These are phyloP conservation scores for Eutrema salsugineum DNA, from an alignment of 441 rosid genomes.

Conservation along the genomic window DNA sequence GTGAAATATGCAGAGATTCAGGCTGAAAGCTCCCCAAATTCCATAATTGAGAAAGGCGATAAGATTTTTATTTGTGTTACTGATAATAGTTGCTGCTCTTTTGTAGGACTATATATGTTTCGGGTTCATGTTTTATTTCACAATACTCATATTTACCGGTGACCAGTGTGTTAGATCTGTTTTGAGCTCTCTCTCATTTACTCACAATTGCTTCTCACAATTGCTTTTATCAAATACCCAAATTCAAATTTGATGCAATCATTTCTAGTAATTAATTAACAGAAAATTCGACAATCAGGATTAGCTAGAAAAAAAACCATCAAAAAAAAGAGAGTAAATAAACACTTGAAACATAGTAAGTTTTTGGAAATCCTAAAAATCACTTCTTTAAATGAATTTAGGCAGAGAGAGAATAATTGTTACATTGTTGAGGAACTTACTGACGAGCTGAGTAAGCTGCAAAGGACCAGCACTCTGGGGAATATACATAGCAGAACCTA, in stretches of 20 bases:
- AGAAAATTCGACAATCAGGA: neutral
- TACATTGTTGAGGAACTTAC: slow-evolving; percentile 79
- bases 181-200: neutral
- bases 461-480: slow-evolving; percentile 87
- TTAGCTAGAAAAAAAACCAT: too few relatives aligned
- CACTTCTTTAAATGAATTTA: neutral
- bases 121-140: slow-evolving; percentile 32
- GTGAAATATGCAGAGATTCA: slow-evolving; percentile 93
- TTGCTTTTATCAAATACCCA: neutral
- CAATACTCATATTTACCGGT: slow-evolving; percentile 3
- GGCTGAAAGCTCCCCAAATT: slow-evolving; percentile 35
- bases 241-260: neutral
- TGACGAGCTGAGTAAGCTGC: slow-evolving; percentile 88
- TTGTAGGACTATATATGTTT: slow-evolving; percentile 45
- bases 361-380: neutral
- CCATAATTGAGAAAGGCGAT: slow-evolving; percentile 25
- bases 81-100: slow-evolving; percentile 37
- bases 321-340: neutral
- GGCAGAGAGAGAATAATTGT: neutral
- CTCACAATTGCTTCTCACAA: neutral
- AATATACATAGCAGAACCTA: slow-evolving; percentile 78
- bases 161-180: slow-evolving; percentile 28
- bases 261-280: neutral
- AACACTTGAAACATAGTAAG: neutral
- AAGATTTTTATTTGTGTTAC: slow-evolving; percentile 27